Evolutionary conservation across 768 basidiomycete genomes (phyloP), one percentile per base, ranked within the genome.

Genomic region (Collybia mongolica): DNA sequence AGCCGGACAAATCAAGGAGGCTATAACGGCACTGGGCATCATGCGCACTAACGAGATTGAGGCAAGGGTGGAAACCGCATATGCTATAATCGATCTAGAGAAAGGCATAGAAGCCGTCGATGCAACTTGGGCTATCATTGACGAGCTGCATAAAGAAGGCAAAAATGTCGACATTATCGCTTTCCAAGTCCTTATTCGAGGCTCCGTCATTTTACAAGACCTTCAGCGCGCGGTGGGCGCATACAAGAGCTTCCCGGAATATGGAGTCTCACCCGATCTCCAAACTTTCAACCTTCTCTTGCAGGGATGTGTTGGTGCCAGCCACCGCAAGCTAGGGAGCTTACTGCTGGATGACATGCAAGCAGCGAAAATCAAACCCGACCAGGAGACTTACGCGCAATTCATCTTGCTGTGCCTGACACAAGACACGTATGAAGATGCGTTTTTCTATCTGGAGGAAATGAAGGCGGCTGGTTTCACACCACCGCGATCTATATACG

Each of bases 391-490:
- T 2, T 92, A 84, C 65, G 80, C 84, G 58, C 73, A 75, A 26
- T 76, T 93, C 68, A 80, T 94, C 53, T 55, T 70, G 9, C 76
- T 94, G 3, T 87, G 83, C 60, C 75, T 94, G 12, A 82, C 83
- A 0, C 86, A 89, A 59, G 65, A 78, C 6, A 73, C 71, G 2
- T 95, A 92, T 65, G 91, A 93, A 60, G 90, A 92, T 53, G 90
- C 91, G 0, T 94, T 94, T 69, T 85, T 83, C 61, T 93, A 90
- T 66, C 76, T 96, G 26, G 91, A 93, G 63, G 87, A 90, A 71
- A 90, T 92, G 88, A 93, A 94, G 65, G 67, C 73, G 0, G 76
- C 75, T 29, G 72, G 72, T 7, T 71, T 81, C 58, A 58, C 71
- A n/a, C 90, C 92, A 0, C 64, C 79, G 8, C 59, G 59, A 20